Evolutionary conservation across 2,329 filamentous ascomycete species (phyloP).

Genomic region (Chalara sp.): DNA sequence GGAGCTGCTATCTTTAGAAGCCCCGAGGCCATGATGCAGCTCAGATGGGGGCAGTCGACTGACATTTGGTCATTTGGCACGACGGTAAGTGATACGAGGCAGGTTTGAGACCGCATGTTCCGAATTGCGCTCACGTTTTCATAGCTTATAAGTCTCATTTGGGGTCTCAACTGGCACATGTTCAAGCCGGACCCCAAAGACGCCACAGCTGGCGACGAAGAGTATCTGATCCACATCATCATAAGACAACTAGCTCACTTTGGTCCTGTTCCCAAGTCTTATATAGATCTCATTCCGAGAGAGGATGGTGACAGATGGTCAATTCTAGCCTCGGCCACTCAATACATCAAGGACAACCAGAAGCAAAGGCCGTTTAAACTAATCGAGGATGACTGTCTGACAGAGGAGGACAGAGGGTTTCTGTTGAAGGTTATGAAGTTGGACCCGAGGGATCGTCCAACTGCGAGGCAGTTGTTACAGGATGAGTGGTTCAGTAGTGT

Average conservation of each 20-base stretch:
- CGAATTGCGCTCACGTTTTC: constrained; percentile 14
- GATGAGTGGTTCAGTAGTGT: constrained; percentile 23
- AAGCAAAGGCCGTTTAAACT: constrained; percentile 20
- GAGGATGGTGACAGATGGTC: constrained; percentile 16
- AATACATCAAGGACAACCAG: constrained; percentile 16
- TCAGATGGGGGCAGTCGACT: constrained; percentile 30
- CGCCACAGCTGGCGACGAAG: constrained; percentile 18
- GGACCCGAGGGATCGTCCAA: constrained; percentile 21
- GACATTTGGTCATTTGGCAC: constrained; percentile 35
- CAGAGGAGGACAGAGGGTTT: constrained; percentile 16
- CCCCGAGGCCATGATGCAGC: constrained; percentile 27
- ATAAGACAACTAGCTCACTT: constrained; percentile 19
- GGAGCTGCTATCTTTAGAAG: constrained; percentile 32
- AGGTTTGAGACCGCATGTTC: constrained; percentile 10
- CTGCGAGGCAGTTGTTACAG: constrained; percentile 19
- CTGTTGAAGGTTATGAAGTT: constrained; percentile 20
- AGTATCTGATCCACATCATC: constrained; percentile 17
- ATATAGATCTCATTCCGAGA: constrained; percentile 17
- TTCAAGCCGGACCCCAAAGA: constrained; percentile 20
- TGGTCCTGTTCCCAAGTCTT: constrained; percentile 17
- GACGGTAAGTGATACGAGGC: constrained; percentile 23
- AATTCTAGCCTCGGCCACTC: constrained; percentile 13
- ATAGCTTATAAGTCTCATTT: constrained; percentile 23
- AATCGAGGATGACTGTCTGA: constrained; percentile 17
- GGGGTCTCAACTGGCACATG: constrained; percentile 20